phyloP scores from a whole-genome alignment of 345 rosid genomes.

The Boechera divaricarpa region DNA sequence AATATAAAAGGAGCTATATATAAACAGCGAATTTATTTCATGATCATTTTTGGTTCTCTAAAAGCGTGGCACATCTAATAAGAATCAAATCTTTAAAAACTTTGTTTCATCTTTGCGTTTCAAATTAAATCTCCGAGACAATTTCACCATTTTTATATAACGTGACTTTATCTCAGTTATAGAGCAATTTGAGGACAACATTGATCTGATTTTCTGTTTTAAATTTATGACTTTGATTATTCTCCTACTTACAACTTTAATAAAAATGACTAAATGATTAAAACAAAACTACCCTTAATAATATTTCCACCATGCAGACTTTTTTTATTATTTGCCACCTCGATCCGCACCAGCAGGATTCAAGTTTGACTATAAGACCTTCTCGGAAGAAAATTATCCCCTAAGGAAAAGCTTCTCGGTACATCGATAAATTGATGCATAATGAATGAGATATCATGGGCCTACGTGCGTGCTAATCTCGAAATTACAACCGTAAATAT shows the following conservation, averaged over 20 bases:
- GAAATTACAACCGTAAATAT: no score
- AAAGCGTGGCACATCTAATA: conserved; percentile 25
- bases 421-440: neutral
- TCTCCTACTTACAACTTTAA: conserved; percentile 13
- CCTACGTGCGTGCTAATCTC: neutral
- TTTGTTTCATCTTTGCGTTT: conserved; percentile 43
- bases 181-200: neutral
- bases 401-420: neutral
- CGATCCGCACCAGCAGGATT: neutral
- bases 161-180: neutral
- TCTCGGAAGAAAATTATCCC: neutral
- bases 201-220: neutral
- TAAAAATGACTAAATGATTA: neutral
- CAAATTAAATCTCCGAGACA: conserved; percentile 11
- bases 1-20: neutral
- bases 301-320: neutral
- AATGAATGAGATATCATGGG: neutral
- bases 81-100: conserved; percentile 29
- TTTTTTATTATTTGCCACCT: neutral
- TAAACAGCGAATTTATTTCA: conserved; percentile 5
- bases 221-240: neutral
- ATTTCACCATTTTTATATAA: neutral
- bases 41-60: conserved; percentile 38
- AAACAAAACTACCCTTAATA: neutral
- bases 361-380: neutral